Base-by-base conservation (phyloP, 2,329 filamentous ascomycete species). In the Pestalotiopsis fici region DNA sequence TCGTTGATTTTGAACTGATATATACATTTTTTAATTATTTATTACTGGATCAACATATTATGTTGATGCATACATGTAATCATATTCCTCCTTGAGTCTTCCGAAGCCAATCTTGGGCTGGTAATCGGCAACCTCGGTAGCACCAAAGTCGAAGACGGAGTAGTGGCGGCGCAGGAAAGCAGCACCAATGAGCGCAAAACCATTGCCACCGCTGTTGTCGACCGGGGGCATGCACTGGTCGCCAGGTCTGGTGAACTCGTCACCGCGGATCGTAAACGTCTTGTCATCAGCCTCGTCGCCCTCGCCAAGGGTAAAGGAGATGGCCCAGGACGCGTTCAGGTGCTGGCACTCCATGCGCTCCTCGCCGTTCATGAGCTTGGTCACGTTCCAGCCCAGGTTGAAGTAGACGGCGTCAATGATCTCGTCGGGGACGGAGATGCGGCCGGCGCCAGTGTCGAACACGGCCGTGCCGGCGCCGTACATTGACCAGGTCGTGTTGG, bases 201-300 rank as follows among this genome's bases (percentile, higher is more conserved):
- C 72, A 4, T 67, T 60, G 18, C 25, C 6, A 0, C 70, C 72
- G 18, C 73, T 71, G 23, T 70, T 61, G 9, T 78, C 72, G 9
- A 81, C 76, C 0, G 79, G 79, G 13, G 78, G 78, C 74, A 74
- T 78, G 77, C 78, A 81, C 2, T 78, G 77, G 65, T 79, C 80
- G 1, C 78, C 78, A 0, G 78, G 75, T 0, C 67, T 18, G 18
- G 71, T 71, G 2, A 81, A 70, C 71, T 77, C 72, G 18, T 77
- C 75, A 12, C 79, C 79, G 9, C 62, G 35, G 37, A 64, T 56
- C 0, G 73, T 75, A 5, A 81, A 3, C 23, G 74, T 77, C 23
- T 80, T 11, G 9, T 55, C 50, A 21, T 59, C 67, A 9, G 66
- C 65, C 0, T 64, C 61, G 6, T 68, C 72, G 7, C 66, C 71